Base-by-base conservation (phyloP, 1,284 basidiomycete species). In the Coniferiporia weirii region DNA sequence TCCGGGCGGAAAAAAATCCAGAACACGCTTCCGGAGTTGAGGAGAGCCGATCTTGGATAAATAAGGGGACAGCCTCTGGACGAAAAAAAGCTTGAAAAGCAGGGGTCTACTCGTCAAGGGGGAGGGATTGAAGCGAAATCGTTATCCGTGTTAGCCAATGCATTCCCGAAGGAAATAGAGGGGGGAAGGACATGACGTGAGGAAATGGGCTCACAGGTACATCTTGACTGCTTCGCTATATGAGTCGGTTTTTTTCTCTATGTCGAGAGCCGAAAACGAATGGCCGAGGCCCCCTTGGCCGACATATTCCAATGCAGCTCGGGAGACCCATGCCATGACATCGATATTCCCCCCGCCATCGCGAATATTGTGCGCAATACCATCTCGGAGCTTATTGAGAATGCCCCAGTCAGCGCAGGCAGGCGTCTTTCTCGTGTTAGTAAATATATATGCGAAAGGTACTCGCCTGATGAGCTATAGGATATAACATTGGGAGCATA, bases 241-340 rank as follows among this genome's bases (percentile, higher is more conserved):
- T 19, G 66, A 62, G 62, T 74, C 64, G 38, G 62, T 54, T 5
- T 61, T 51, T 17, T 67, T 62, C 12, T 67, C 60, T 5, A 27
- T 27, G 10, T 63, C 61, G n/a, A 78, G 66, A 1, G 71, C 53
- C 57, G 75, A 72, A 56, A 79, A 79, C 0, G 73, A 73, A 61
- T 77, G 72, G 2, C 77, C 74, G n/a, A 76, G 61, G 1, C 73
- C 73, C 9, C 66, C 68, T 64, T 69, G 69, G 12, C 71, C 70
- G 38, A 74, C 67, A 20, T 70, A 62, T 59, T 74, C 73, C n/a
- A 73, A 58, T 20, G 76, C 73, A 4, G 69, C 68, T 13, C 71
- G 68, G 1, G 69, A 65, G 67, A 74, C 71, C 75, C 75, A 78
- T 15, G 70, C 64, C 13, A 74, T 59, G 22, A 78, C 59, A 69